Percentiles rank a stretch among this genome's conserved stretches.
Evolutionary conservation across 768 basidiomycete species (phyloP).

Genomic region (Lactarius hengduanensis): DNA sequence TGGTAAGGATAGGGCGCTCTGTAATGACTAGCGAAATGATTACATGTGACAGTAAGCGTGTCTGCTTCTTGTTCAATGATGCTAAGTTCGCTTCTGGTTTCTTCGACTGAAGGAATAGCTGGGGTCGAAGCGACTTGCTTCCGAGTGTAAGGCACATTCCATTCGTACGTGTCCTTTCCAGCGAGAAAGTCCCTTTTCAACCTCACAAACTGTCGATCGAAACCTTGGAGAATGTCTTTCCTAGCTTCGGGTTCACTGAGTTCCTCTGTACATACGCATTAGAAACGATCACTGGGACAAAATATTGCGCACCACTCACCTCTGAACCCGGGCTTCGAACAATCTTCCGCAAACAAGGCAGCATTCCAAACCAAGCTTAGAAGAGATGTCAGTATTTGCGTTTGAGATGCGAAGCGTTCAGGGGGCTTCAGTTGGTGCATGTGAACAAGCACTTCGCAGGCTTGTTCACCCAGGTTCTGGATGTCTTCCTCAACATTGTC

Average conservation of each 20-base stretch:
- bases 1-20: neutral
- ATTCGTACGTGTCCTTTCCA: slow-evolving; percentile 5
- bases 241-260: neutral
- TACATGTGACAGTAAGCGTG: slow-evolving; percentile 1
- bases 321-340: slow-evolving; percentile 5
- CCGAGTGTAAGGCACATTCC: neutral
- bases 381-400: neutral
- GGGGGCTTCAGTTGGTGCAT: slow-evolving; percentile 7
- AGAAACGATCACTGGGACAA: neutral
- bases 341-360: slow-evolving; percentile 22
- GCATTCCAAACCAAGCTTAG: slow-evolving; percentile 13
- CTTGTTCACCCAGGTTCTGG: slow-evolving; percentile 9
- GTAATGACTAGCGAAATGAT: neutral
- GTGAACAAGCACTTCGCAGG: slow-evolving; percentile 3
- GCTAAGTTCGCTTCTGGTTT: slow-evolving; percentile 9
- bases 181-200: slow-evolving; percentile 18
- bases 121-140: neutral
- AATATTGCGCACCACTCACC: neutral
- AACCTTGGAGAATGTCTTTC: neutral
- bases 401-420: slow-evolving; percentile 9
- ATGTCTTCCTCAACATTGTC: slow-evolving; percentile 9
- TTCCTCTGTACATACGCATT: slow-evolving; percentile 4
- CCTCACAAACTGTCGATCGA: slow-evolving; percentile 2
- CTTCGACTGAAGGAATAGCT: neutral
- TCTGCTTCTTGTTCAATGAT: slow-evolving; percentile 4